Base-by-base conservation (phyloP, 192 early-diverging fungal species). In the Linnemannia hyalina region DNA sequence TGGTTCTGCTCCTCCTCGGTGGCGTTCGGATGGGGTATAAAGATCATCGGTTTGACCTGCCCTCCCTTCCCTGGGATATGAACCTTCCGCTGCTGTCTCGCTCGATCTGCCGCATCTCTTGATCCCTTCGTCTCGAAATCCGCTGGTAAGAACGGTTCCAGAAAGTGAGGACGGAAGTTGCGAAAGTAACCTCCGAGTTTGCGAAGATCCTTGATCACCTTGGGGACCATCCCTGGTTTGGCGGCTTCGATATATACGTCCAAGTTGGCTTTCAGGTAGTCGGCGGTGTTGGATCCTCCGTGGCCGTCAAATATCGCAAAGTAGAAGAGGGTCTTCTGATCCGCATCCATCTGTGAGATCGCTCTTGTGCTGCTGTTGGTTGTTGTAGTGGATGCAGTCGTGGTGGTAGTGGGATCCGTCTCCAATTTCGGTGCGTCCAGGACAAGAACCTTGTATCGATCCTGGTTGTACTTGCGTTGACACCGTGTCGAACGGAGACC, bases 231-330 rank as follows among this genome's bases (percentile, higher is more conserved):
- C 1, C 77, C 74, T 0, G 89, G 82, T 29, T 73, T 52, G 2
- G 81, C 85, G 2, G 78, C 65, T 73, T 94, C 93, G 42, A 94
- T 90, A 7, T 75, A 74, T 44, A 89, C 79, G 77, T 94, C 90
- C 47, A 94, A 79, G 49, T 90, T 90, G 11, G 85, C 85, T 0
- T 89, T 82, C 13, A 94, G 73, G 63, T 82, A 87, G 72, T 91
- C 90, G 8, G 87, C 89, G 13, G 88, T 88, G 40, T 87, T 77
- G 15, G 90, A 78, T 52, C 90, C 90, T 10, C 89, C 90, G 52
- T 91, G 90, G 42, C 90, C 92, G 63, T 94, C 93, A 89, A 92
- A 94, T 46, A 94, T 87, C 40, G 89, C 91, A 85, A 92, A 86
- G 81, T 92, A 94, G 47, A 90, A 89, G 16, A 80, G 76, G 0